These are phyloP conservation scores for Coemansia sp. DNA, from an alignment of 192 early-diverging fungal genomes.

Conservation along the genomic window DNA sequence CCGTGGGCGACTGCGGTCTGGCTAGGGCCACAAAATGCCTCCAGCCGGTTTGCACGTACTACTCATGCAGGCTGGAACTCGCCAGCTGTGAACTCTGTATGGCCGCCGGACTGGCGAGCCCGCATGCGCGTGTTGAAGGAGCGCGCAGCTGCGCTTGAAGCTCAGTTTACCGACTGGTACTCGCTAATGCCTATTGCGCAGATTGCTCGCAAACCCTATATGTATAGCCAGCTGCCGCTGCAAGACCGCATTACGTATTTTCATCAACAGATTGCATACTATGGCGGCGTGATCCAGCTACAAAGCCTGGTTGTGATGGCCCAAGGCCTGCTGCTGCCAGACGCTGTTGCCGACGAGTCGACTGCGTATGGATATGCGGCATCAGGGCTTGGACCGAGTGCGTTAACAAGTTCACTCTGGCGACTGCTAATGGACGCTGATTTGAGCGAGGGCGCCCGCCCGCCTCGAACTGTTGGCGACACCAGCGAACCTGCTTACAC, in stretches of 20 bases:
- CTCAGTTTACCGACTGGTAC: constrained; percentile 47
- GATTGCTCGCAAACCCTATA: constrained; percentile 31
- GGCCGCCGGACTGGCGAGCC: constrained; percentile 54
- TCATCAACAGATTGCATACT: constrained; percentile 51
- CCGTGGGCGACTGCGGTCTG: constrained; percentile 26
- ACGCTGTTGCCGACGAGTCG: constrained; percentile 24
- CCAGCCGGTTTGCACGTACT: constrained; percentile 13
- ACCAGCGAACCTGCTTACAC: constrained; percentile 15
- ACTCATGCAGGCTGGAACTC: constrained; percentile 27
- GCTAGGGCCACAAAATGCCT: constrained; percentile 30
- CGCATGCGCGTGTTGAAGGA: constrained; percentile 49
- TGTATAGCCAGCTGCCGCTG: constrained; percentile 46
- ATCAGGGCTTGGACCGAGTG: constrained; percentile 20
- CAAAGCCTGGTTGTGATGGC: constrained; percentile 42
- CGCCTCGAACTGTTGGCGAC: neutral
- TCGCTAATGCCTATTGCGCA: constrained; percentile 43
- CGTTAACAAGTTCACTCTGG: constrained; percentile 38
- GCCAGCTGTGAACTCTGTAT: constrained; percentile 21
- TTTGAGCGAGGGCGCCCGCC: neutral
- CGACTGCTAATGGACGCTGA: constrained; percentile 38
- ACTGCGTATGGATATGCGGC: neutral
- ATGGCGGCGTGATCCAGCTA: constrained; percentile 49
- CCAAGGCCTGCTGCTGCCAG: constrained; percentile 44
- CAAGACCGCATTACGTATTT: constrained; percentile 51
- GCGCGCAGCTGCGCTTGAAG: constrained; percentile 35